phyloP scores from a whole-genome alignment of 768 basidiomycete genomes.

The Pleurotus giganteus region DNA sequence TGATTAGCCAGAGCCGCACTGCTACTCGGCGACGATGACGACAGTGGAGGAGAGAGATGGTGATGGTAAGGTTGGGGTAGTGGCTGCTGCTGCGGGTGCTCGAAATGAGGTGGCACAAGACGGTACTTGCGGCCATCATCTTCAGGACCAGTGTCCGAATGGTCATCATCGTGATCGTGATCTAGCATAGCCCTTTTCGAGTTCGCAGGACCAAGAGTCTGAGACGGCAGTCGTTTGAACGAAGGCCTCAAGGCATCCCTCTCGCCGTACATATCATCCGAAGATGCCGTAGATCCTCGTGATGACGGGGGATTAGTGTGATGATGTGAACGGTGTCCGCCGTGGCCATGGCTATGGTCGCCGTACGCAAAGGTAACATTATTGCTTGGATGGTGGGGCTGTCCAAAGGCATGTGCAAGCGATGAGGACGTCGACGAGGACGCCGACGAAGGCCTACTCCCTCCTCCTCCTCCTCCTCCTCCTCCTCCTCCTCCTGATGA shows the following conservation, averaged over 20 bases:
- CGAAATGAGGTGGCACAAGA: not conserved
- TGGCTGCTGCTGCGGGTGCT: not conserved
- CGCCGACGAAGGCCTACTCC: not conserved
- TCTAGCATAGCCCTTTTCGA: slow-evolving; percentile 51
- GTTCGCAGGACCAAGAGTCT: slow-evolving; percentile 62
- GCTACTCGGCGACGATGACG: not conserved
- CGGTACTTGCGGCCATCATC: not conserved
- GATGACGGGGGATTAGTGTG: no score
- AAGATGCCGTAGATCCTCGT: no score
- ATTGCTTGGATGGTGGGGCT: no score
- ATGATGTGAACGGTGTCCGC: no score
- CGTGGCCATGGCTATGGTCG: no score
- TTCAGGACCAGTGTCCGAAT: slow-evolving; percentile 14
- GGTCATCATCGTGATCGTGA: slow-evolving; percentile 27
- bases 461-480: not conserved
- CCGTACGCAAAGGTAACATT: no score
- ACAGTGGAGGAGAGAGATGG: not conserved
- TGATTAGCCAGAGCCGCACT: slow-evolving; percentile 16
- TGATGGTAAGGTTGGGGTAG: not conserved
- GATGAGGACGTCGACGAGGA: no score
- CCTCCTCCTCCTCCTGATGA: slow-evolving; percentile 9
- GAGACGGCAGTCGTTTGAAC: slow-evolving; percentile 73
- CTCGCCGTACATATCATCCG: slow-evolving; percentile 19
- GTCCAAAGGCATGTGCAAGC: no score
- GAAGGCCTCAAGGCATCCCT: slow-evolving; percentile 43